Base-by-base conservation (phyloP, 768 basidiomycete genomes). In the Tulasnella sp. region DNA sequence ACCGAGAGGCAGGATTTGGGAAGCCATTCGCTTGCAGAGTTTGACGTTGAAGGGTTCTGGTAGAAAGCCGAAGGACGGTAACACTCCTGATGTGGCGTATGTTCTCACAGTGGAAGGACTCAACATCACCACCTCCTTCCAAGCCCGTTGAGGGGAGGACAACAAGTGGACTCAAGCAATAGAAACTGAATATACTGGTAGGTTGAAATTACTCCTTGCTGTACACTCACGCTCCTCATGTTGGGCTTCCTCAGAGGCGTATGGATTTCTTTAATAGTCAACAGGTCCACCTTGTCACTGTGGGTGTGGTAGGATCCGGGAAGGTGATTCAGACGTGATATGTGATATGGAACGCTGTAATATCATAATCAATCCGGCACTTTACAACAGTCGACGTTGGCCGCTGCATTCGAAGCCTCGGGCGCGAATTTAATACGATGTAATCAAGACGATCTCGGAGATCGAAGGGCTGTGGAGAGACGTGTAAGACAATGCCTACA, bases 391-490 rank as follows among this genome's bases (percentile, higher is more conserved):
- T 84, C 85, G 19, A 89, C 90, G 1, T 93, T 94, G 77, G 90
- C 92, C 64, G 79, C 87, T 75, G 86, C 88, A n/a, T 83, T 93
- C 5, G 82, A 91, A 76, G 73, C 77, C 5, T 80, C 88, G 75
- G 84, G 84, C 72, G 89, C 91, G 9, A 79, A 79, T 44, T 89
- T 91, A 78, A 81, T 82, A 59, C 84, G 90, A 75, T 92, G 90
- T 79, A 91, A 87, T 80, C 91, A 93, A 79, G 92, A 94, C 76
- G 89, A 92, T 69, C 83, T 94, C 52, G 92, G 90, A 19, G 82
- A 83, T 76, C 84, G 91, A 75, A 83, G 83, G 14, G 79, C 76
- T n/a, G 91, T 92, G 0, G 91, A 92, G 77, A 78, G 80, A 9
- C 79, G 88, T 41, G 88, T 86, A 5, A 80, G 86, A 72, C 75